phyloP scores from a whole-genome alignment of 2,329 filamentous ascomycete genomes.

The Ascochyta viciae-villosae region DNA sequence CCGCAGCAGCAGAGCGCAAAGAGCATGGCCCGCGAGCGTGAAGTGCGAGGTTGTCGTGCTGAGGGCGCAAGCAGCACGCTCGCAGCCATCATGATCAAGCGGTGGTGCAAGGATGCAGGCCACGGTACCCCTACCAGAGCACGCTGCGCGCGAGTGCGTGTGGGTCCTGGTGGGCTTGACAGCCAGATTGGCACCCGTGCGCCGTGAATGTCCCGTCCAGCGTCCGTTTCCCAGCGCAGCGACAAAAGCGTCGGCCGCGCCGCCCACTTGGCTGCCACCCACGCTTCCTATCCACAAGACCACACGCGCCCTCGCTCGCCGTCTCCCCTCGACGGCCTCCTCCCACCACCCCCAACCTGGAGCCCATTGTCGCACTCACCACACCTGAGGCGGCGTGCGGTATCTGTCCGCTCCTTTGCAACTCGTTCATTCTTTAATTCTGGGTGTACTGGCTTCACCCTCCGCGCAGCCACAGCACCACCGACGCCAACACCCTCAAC shows the following conservation, averaged over 20 bases:
- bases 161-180: constrained; percentile 14
- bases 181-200: constrained; percentile 17
- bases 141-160: constrained; percentile 5
- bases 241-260: constrained; percentile 29
- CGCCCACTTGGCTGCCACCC: constrained; percentile 30
- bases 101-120: constrained; percentile 13
- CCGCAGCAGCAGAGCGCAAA: not conserved
- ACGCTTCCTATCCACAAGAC: constrained; percentile 30
- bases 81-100: not conserved
- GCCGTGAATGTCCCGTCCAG: constrained; percentile 1
- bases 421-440: constrained; percentile 47
- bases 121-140: constrained; percentile 10
- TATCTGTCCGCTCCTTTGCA: constrained; percentile 49
- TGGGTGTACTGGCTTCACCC: constrained; percentile 49
- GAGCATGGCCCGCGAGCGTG: not conserved
- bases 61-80: constrained; percentile 9
- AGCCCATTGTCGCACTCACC: constrained; percentile 45
- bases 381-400: constrained; percentile 38
- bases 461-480: constrained; percentile 23
- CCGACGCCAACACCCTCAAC: constrained; percentile 10
- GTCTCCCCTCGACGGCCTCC: constrained; percentile 21
- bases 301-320: constrained; percentile 28
- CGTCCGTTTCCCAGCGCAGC: constrained; percentile 17
- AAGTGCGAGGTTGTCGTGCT: not conserved
- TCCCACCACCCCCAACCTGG: constrained; percentile 29